Evolutionary conservation across 208 protist genomes (phyloP), one percentile per base, ranked within the genome.

Genomic region (Leishmania tropica): DNA sequence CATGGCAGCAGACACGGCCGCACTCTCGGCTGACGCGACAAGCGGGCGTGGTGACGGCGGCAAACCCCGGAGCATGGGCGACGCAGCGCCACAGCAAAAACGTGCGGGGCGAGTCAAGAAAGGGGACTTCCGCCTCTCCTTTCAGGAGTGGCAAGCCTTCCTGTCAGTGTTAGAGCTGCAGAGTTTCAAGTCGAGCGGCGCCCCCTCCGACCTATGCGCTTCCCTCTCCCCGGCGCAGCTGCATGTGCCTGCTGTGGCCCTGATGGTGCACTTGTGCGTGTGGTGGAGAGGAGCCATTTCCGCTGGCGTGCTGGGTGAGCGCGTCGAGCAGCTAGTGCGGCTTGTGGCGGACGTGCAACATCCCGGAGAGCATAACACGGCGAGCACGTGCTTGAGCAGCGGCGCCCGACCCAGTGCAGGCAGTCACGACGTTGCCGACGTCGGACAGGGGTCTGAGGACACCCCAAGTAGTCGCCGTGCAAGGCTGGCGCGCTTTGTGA

Each of bases 111-210:
- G 76, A 83, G 24, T 1, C 73, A 83, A 80, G 31, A 68, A 62
- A 31, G 78, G 70, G 45, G 71, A 45, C 10, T 96, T 96, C 80
- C 70, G 56, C 37, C 71, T 97, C 45, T 93, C 91, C 0, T 92
- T 94, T 68, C 79, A 90, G 21, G 92, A 96, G 73, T 96, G 93
- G 91, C 92, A 97, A 77, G 88, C 91, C 0, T 81, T 95, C 15
- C 76, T 95, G 51, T 88, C 91, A 0, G 54, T 92, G 42, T 65
- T 94, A 7, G 87, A 93, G 71, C 74, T 31, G n/a, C 40, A 35
- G 54, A 56, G 67, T 31, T 24, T 21, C 17, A 83, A 62, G 51
- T 28, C 71, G 42, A 83, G 58, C 82, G 81, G 81, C 31, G 82
- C 85, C 7, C 86, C 89, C 0, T 96, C 90, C 42, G 84, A 84